Base-by-base conservation (phyloP, 805 yeast species). In the Metschnikowia gruessii region DNA sequence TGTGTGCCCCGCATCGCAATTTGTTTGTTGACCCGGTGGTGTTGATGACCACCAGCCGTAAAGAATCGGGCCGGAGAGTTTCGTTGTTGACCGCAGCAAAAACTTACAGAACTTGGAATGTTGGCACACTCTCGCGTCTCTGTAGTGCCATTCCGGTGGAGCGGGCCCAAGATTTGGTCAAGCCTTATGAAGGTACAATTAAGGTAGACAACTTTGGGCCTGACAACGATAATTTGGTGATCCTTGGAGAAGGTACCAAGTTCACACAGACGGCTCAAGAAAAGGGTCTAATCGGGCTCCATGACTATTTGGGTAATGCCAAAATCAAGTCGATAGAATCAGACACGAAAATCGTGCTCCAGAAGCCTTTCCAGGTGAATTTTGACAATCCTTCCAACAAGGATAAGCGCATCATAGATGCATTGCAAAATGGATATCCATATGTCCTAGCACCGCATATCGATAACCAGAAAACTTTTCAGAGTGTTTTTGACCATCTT, bases 1-100 rank as follows among this genome's bases (percentile, higher is more conserved):
- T 70, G 9, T 63, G 69, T 45, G 76, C 73, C 1, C 76, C 76
- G 2, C 76, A 71, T 53, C 73, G 66, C 46, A 71, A 71, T 51
- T 74, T 70, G 51, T 71, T 69, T 45, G 62, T 71, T 17, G 76
- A 70, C 54, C 72, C 69, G 1, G 49, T 68, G 34, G 62, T 70
- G 26, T 69, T 69, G 37, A 66, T 69, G 66, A 54, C 68, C 21
- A 60, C 63, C 43, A 68, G 68, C n/a, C 60, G 61, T 19, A 59
- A 67, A 37, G 53, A 50, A 31, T 53, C 64, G 2, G 61, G 66
- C 11, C 50, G 75, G 36, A 49, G 68, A 15, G 62, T 69, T 6
- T 63, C 75, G 15, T 63, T 64, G 43, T 59, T 70, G 46, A 63
- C 69, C 13, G 76, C 76, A 11, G 68, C 65, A 13, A 64, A 60